These are phyloP conservation scores for Raphanus sativus DNA, from an alignment of 345 rosid genomes.

Conservation along the genomic window DNA sequence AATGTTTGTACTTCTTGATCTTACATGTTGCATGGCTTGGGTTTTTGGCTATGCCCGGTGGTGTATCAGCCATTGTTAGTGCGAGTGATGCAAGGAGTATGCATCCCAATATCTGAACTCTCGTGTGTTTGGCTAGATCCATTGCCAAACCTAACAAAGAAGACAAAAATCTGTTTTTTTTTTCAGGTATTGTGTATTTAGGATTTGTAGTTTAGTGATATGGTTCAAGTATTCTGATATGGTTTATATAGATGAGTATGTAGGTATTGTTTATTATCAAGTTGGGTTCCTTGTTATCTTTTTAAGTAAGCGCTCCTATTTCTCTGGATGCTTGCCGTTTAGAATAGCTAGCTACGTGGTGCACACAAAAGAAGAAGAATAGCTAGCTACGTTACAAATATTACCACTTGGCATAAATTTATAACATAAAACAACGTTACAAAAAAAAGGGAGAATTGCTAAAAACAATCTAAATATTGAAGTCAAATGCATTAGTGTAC, in stretches of 20 bases:
- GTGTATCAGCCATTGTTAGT: conserved; percentile 38
- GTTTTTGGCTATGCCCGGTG: conserved; percentile 57
- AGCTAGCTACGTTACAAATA: no score
- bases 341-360: no score
- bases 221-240: background rate
- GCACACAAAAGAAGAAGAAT: no score
- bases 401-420: no score
- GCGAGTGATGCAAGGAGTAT: conserved; percentile 41
- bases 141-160: conserved; percentile 22
- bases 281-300: background rate
- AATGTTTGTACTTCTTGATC: conserved; percentile 47
- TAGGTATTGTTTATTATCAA: background rate
- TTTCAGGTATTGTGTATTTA: background rate
- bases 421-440: no score
- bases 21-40: conserved; percentile 51
- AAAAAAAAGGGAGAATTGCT: no score
- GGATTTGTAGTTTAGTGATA: conserved; percentile 10
- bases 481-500: no score
- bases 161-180: background rate
- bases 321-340: background rate
- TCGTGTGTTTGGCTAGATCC: conserved; percentile 35
- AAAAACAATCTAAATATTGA: no score
- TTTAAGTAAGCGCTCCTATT: background rate
- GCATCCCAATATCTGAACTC: conserved; percentile 24
- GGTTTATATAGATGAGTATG: conserved; percentile 30